Conservation (phyloP, 2,329 filamentous ascomycete genomes). For the Diplodia scrobiculata region DNA sequence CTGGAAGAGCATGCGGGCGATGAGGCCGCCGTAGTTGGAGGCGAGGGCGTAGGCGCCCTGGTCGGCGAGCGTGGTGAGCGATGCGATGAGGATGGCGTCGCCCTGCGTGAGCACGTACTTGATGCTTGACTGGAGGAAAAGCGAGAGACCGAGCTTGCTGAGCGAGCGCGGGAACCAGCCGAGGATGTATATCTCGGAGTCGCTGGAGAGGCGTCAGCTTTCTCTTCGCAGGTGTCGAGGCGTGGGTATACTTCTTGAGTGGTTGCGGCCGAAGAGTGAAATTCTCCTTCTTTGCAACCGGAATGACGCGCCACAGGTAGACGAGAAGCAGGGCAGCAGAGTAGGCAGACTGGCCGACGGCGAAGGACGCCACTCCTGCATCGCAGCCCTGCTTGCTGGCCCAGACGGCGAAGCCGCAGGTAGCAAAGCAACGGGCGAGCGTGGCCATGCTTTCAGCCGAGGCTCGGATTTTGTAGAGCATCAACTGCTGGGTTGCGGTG, state of each 20-base stretch:
- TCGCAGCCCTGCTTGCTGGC: slow-evolving; percentile 57
- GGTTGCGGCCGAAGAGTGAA: slow-evolving; percentile 68
- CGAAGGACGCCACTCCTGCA: slow-evolving; percentile 82
- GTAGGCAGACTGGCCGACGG: slow-evolving; percentile 80
- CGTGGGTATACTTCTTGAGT: slow-evolving; percentile 48
- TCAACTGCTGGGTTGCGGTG: slow-evolving; percentile 78
- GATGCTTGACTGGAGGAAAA: slow-evolving; percentile 83
- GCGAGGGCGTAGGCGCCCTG: slow-evolving; percentile 93
- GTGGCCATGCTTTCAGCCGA: slow-evolving; percentile 82
- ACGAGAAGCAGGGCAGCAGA: slow-evolving; percentile 67
- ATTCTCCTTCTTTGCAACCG: slow-evolving; percentile 57
- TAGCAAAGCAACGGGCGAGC: slow-evolving; percentile 71
- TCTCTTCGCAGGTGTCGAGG: background rate
- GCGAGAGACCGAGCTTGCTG: slow-evolving; percentile 71
- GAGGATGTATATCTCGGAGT: slow-evolving; percentile 31
- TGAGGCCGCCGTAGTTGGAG: slow-evolving; percentile 85
- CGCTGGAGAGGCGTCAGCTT: slow-evolving; percentile 7
- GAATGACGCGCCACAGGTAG: slow-evolving; percentile 66
- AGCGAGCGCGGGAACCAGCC: slow-evolving; percentile 67
- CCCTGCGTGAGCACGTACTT: slow-evolving; percentile 95
- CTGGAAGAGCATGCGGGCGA: slow-evolving; percentile 88
- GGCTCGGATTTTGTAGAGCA: slow-evolving; percentile 78
- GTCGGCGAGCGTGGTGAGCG: slow-evolving; percentile 72
- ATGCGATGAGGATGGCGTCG: slow-evolving; percentile 82
- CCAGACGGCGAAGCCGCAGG: slow-evolving; percentile 70